A percentile compares a stretch with the other conserved stretches of the same genome.
These are phyloP conservation scores for Phylloporus sp. DNA, from an alignment of 1,284 basidiomycete species.

Conservation along the genomic window DNA sequence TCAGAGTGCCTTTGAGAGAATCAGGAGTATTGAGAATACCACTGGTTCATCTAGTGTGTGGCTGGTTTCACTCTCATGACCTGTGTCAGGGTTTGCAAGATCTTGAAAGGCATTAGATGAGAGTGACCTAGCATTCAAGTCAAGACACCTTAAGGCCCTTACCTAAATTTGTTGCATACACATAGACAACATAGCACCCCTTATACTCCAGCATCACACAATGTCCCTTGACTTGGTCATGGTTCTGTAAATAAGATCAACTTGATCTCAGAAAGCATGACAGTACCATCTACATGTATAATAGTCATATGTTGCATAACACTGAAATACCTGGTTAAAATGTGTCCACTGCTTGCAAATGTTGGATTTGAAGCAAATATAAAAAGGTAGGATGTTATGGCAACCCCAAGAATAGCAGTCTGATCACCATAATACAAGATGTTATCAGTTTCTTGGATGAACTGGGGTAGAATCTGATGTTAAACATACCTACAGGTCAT, in stretches of 20 bases:
- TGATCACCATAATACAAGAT: too few species aligned
- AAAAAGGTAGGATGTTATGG: too few species aligned
- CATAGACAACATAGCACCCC: constrained; percentile 76
- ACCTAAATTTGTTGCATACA: constrained; percentile 91
- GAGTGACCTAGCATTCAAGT: neutral
- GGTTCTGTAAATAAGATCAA: constrained; percentile 70
- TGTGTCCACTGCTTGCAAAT: too few species aligned
- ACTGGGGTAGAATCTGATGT: too few species aligned
- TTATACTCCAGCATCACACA: constrained; percentile 85
- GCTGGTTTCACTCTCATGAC: constrained; percentile 87
- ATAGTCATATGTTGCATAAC: too few species aligned
- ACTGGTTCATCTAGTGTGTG: constrained; percentile 83
- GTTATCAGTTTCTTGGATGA: too few species aligned
- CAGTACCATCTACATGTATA: constrained; percentile 87
- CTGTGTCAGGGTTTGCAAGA: constrained; percentile 68
- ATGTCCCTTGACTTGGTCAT: constrained; percentile 76
- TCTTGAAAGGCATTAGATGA: constrained; percentile 48
- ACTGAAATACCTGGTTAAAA: too few species aligned
- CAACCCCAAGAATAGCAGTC: too few species aligned
- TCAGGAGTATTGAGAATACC: constrained; percentile 64
- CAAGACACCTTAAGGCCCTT: constrained; percentile 71
- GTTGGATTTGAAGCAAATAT: too few species aligned
- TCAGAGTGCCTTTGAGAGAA: constrained; percentile 43
- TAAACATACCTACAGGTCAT: too few species aligned
- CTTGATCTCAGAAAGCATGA: constrained; percentile 81